These are phyloP conservation scores for Sisymbrium altissimum DNA, from an alignment of 345 rosid species.

Conservation along the genomic window DNA sequence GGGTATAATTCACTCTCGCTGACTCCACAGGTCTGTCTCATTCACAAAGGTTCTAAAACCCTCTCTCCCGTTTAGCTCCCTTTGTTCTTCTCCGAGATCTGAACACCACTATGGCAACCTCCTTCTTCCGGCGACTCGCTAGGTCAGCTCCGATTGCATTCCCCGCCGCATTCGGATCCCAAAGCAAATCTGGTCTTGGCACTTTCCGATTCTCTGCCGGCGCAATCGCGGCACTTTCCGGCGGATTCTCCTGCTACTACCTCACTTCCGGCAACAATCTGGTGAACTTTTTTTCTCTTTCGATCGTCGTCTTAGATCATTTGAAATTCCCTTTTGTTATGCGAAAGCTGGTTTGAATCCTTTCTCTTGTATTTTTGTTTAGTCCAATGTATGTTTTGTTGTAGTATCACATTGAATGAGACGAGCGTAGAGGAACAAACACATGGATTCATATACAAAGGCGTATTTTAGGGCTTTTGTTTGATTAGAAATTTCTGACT, in stretches of 20 bases:
- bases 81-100: conserved; percentile 25
- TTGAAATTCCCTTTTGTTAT: neutral
- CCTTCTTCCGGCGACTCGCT: conserved; percentile 58
- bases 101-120: conserved; percentile 46
- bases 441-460: neutral
- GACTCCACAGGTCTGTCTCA: neutral
- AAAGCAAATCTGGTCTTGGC: conserved; percentile 35
- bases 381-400: neutral
- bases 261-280: conserved; percentile 49
- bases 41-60: conserved; percentile 25
- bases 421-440: neutral
- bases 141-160: conserved; percentile 43
- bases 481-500: neutral
- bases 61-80: neutral
- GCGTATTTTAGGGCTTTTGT: neutral
- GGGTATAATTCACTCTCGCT: neutral
- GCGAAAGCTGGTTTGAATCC: conserved; percentile 7
- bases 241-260: conserved; percentile 70
- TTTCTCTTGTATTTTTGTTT: no score
- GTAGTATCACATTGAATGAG: neutral
- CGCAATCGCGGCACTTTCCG: conserved; percentile 77
- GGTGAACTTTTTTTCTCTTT: conserved; percentile 35
- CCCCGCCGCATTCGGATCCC: conserved; percentile 46
- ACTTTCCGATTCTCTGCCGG: conserved; percentile 56
- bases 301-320: neutral